phyloP scores from a whole-genome alignment of 495 filamentous ascomycete species.

The Bacidia gigantensis region DNA sequence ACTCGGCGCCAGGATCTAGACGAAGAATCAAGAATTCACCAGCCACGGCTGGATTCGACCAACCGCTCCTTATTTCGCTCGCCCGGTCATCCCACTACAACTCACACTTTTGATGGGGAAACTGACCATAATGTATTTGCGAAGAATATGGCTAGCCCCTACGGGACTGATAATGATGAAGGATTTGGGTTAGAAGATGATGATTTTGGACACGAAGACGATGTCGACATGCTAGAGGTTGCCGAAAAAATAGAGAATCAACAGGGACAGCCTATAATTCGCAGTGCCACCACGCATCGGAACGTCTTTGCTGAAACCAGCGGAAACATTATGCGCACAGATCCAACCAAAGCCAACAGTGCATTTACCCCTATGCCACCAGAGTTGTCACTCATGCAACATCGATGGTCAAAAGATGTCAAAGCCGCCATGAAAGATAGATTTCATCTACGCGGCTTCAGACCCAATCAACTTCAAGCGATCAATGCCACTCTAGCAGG shows the following conservation, averaged over 20 bases:
- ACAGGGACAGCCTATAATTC: slow-evolving; percentile 19
- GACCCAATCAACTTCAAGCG: slow-evolving; percentile 84
- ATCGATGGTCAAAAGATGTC: slow-evolving; percentile 79
- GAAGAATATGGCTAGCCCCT: slow-evolving; percentile 35
- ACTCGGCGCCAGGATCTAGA: slow-evolving; percentile 6
- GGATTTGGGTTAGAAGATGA: slow-evolving; percentile 24
- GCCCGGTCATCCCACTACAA: slow-evolving; percentile 2
- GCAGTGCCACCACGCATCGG: slow-evolving; percentile 23
- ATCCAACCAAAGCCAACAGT: slow-evolving; percentile 5
- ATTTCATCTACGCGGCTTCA: slow-evolving; percentile 74
- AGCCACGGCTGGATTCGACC: not conserved
- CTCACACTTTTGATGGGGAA: slow-evolving; percentile 12
- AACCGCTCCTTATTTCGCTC: not conserved
- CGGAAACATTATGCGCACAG: slow-evolving; percentile 27
- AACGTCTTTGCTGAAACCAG: slow-evolving; percentile 42
- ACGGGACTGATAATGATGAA: slow-evolving; percentile 9
- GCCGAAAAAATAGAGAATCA: slow-evolving; percentile 42
- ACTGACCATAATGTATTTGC: slow-evolving; percentile 30
- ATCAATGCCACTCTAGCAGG: slow-evolving; percentile 84
- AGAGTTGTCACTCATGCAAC: slow-evolving; percentile 29
- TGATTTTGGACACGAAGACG: slow-evolving; percentile 54
- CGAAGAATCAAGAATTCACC: not conserved
- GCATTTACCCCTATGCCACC: slow-evolving; percentile 8
- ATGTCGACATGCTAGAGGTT: slow-evolving; percentile 55
- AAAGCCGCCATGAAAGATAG: slow-evolving; percentile 58